Percentiles rank a stretch among this genome's conserved stretches.
Evolutionary conservation across 2,329 filamentous ascomycete species (phyloP).

Genomic region (Sarocladium kiliense): DNA sequence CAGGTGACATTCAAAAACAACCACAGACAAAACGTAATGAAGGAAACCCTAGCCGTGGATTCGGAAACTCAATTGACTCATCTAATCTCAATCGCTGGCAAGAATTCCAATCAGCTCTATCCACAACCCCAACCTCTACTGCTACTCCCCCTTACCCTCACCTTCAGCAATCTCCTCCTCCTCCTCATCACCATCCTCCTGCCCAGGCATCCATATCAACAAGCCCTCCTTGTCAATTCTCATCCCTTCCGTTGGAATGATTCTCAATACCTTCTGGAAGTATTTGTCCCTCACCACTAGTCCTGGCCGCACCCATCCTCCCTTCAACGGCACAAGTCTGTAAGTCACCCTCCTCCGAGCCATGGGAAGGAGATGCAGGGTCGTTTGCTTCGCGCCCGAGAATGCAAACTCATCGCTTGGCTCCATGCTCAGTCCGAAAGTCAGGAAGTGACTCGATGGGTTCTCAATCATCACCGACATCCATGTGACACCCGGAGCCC

Average conservation of each 20-base stretch:
- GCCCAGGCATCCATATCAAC: conserved; percentile 52
- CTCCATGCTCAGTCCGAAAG: conserved; percentile 89
- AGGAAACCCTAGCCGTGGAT: too few relatives aligned
- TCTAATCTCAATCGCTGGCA: too few relatives aligned
- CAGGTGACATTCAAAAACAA: too few relatives aligned
- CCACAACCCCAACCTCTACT: not conserved
- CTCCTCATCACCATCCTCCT: conserved; percentile 1
- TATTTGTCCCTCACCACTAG: conserved; percentile 82
- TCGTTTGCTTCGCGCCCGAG: conserved; percentile 76
- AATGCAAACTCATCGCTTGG: conserved; percentile 90
- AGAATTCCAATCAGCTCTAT: too few relatives aligned
- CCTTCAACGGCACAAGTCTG: conserved; percentile 63
- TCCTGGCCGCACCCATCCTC: conserved; percentile 68
- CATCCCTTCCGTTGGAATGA: conserved; percentile 73
- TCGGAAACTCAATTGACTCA: too few relatives aligned
- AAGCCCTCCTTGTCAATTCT: conserved; percentile 60
- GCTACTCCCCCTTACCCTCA: conserved; percentile 8
- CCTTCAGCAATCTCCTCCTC: not conserved
- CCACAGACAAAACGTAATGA: too few relatives aligned
- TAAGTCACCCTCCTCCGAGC: conserved; percentile 72
- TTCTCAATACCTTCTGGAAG: conserved; percentile 83
- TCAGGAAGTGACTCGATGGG: conserved; percentile 88
- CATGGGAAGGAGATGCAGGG: conserved; percentile 76
- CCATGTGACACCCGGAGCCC: conserved; percentile 29
- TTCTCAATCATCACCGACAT: conserved; percentile 75